A percentile compares a stretch with the other conserved stretches of the same genome.
These are phyloP conservation scores for Spergularia bocconei DNA, from an alignment of 148 eudicot species.

Conservation along the genomic window DNA sequence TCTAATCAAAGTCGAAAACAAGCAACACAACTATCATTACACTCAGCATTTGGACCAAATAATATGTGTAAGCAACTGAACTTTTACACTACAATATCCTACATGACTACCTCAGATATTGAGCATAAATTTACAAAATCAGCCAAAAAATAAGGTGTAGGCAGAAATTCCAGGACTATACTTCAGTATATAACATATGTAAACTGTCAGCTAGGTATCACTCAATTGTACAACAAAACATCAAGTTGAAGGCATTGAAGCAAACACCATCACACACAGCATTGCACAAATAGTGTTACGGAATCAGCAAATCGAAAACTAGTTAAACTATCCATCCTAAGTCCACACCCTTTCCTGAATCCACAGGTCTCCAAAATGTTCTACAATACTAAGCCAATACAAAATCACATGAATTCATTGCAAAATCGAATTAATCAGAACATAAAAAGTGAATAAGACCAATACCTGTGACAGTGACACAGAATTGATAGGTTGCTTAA, in stretches of 20 bases:
- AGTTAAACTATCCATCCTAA: too few species aligned
- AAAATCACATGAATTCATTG: neutral
- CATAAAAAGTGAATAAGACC: neutral
- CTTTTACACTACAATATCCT: too few species aligned
- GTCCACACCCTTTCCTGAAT: neutral
- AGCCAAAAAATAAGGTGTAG: too few species aligned
- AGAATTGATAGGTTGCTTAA: slow-evolving; percentile 32
- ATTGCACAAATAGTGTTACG: neutral
- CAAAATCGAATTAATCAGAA: neutral
- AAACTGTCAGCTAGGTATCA: neutral
- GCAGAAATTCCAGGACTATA: too few species aligned
- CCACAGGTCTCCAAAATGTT: neutral
- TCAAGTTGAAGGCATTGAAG: neutral
- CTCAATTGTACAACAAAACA: neutral
- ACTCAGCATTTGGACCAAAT: neutral
- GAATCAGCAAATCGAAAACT: neutral
- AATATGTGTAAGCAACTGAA: neutral
- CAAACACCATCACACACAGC: neutral
- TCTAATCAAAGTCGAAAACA: neutral
- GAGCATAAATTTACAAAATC: too few species aligned
- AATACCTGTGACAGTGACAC: slow-evolving; percentile 46
- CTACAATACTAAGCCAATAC: neutral
- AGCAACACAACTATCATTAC: neutral
- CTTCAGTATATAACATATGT: neutral
- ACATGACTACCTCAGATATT: too few species aligned